These are phyloP conservation scores for Fusarium graminum DNA, from an alignment of 2,329 filamentous ascomycete species.

Conservation along the genomic window DNA sequence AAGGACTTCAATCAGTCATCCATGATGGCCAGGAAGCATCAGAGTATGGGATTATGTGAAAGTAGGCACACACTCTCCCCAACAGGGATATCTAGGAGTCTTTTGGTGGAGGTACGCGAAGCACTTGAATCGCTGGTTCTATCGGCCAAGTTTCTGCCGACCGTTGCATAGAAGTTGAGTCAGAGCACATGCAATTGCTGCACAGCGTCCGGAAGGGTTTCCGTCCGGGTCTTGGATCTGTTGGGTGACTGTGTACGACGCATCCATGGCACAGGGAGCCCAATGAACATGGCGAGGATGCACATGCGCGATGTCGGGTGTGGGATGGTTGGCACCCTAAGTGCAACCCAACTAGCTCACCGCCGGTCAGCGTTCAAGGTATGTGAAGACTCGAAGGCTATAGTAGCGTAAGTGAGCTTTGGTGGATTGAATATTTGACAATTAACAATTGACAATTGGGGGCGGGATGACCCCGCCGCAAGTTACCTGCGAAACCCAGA, in stretches of 20 bases:
- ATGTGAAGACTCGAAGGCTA: conserved; percentile 16
- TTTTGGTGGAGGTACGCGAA: conserved; percentile 25
- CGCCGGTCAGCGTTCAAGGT: conserved; percentile 41
- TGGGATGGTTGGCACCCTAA: conserved; percentile 43
- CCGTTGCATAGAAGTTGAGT: conserved; percentile 22
- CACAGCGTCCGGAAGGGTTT: conserved; percentile 32
- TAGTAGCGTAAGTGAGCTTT: conserved; percentile 4
- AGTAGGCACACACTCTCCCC: conserved; percentile 6
- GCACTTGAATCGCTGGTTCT: conserved; percentile 36
- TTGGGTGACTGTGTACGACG: conserved; percentile 27
- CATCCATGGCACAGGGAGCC: conserved; percentile 18
- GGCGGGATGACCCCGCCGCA: conserved; percentile 15
- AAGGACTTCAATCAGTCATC: conserved; percentile 11
- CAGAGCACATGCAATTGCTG: conserved; percentile 24
- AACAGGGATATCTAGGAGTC: conserved; percentile 7
- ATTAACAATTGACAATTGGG: conserved; percentile 11
- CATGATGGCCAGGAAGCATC: conserved; percentile 18
- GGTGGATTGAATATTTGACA: conserved; percentile 21
- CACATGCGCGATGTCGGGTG: conserved; percentile 34
- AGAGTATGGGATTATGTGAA: conserved; percentile 16
- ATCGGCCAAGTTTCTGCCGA: conserved; percentile 33
- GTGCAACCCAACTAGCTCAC: conserved; percentile 36
- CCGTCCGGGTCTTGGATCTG: conserved; percentile 20
- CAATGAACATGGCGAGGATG: conserved; percentile 34
- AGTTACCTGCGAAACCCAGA: conserved; percentile 10